Base-by-base conservation (phyloP, 1,139 yeast genomes). In the Pichia terricola region DNA sequence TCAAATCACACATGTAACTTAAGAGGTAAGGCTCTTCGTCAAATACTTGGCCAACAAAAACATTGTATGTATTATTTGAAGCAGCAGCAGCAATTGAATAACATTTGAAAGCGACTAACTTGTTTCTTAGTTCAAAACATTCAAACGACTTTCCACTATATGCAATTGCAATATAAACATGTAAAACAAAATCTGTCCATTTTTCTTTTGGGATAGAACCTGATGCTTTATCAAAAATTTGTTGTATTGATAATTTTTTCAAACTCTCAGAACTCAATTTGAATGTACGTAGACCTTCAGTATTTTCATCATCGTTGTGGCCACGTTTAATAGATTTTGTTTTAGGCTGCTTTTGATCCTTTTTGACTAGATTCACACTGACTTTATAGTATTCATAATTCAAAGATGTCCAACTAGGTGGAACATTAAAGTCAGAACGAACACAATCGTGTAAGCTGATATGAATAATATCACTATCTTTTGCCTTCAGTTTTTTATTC, bases 21-120 rank as follows among this genome's bases (percentile, higher is more conserved):
- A 88, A 71, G 9, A 87, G 69, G 52, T 81, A 78, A 6, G 95
- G 94, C 53, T 85, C 89, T 2, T 79, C 69, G 50, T 83, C 88
- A 54, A 86, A 78, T 26, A 88, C 68, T 45, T 77, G 70, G 9
- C 85, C 71, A 4, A 83, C 76, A 26, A 84, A 74, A 37, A 73
- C 72, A 37, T 79, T 75, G 43, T 68, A 66, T 8, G 66, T 63
- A 42, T 78, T 75, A 43, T 77, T 67, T 52, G 79, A 73, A 27
- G 72, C 62, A 3, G 69, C 65, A 42, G 70, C 67, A 0, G 86
- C 84, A 37, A 83, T 68, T 0, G 95, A 79, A 43, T 75, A 67
- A 53, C 84, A 75, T 60, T 85, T 87, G 46, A 79, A 70, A 36
- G 74, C 72, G 10, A 83, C 70, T 34, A 89, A 66, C 45, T 76